Conservation (phyloP, 1,284 basidiomycete species). For the Cryptococcus sp. region DNA sequence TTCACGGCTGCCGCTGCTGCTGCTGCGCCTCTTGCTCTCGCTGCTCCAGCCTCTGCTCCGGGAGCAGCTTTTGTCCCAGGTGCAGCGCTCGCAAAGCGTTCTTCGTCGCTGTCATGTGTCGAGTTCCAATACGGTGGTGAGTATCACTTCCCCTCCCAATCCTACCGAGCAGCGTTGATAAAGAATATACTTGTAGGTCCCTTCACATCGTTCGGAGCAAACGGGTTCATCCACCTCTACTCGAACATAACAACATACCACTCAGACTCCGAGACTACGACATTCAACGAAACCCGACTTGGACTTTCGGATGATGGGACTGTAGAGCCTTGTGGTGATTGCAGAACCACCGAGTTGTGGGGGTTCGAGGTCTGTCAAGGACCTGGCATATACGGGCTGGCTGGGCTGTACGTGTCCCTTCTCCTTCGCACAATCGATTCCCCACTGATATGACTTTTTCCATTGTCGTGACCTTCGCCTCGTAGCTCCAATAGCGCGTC, state of each 20-base stretch:
- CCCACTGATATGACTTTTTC: background rate
- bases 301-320: conserved; percentile 18
- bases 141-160: background rate
- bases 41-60: conserved; percentile 5
- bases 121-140: conserved; percentile 17
- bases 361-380: conserved; percentile 27
- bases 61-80: conserved; percentile 5
- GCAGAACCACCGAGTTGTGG: conserved; percentile 23
- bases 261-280: conserved; percentile 10
- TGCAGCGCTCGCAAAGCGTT: background rate
- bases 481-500: conserved; percentile 10
- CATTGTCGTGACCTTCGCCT: background rate
- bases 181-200: conserved; percentile 8
- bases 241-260: conserved; percentile 22
- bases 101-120: conserved; percentile 9
- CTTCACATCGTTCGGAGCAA: conserved; percentile 20
- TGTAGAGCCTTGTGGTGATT: conserved; percentile 22
- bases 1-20: too few relatives aligned
- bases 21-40: background rate
- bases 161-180: too few relatives aligned
- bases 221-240: conserved; percentile 23
- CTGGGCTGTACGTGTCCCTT: conserved; percentile 18
- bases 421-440: background rate
- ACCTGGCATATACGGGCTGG: conserved; percentile 10
- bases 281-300: conserved; percentile 23